These are phyloP conservation scores for Suillus decipiens DNA, from an alignment of 768 basidiomycete species.

Conservation along the genomic window DNA sequence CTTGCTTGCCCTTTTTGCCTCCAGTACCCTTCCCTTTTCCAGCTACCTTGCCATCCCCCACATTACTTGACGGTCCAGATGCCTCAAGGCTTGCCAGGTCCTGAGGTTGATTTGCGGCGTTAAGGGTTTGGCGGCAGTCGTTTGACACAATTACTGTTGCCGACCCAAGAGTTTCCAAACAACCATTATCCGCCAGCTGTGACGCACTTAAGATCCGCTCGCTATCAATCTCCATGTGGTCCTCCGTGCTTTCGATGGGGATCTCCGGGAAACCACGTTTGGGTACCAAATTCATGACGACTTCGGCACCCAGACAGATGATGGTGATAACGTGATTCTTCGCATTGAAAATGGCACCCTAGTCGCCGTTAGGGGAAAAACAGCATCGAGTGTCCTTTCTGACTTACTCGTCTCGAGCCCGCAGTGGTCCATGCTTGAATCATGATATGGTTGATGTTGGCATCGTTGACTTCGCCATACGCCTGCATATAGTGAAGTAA, in stretches of 20 bases:
- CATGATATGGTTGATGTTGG: constrained; percentile 37
- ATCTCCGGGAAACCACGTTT: constrained; percentile 25
- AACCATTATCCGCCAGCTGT: constrained; percentile 1
- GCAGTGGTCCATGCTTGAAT: constrained; percentile 44
- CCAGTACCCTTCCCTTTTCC: constrained; percentile 21
- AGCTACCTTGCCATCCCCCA: not conserved
- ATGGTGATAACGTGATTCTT: constrained; percentile 22
- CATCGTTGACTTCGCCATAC: constrained; percentile 37
- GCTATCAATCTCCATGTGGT: constrained; percentile 17
- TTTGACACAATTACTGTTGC: not conserved
- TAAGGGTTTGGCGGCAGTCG: not conserved
- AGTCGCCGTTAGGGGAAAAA: constrained; percentile 3
- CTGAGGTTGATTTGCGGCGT: not conserved
- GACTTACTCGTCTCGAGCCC: constrained; percentile 39
- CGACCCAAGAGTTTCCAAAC: constrained; percentile 1
- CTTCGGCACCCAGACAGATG: constrained; percentile 29
- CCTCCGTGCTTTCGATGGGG: not conserved
- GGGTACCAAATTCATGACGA: constrained; percentile 24
- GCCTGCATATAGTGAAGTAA: constrained; percentile 32
- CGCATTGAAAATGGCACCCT: constrained; percentile 30
- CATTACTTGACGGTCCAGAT: not conserved
- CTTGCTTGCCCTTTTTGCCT: constrained; percentile 19
- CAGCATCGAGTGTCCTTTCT: not conserved
- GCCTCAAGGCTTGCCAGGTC: not conserved
- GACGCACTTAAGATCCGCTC: constrained; percentile 11